Conservation (phyloP, 2,329 filamentous ascomycete species). For the Colletotrichum caudatum region DNA sequence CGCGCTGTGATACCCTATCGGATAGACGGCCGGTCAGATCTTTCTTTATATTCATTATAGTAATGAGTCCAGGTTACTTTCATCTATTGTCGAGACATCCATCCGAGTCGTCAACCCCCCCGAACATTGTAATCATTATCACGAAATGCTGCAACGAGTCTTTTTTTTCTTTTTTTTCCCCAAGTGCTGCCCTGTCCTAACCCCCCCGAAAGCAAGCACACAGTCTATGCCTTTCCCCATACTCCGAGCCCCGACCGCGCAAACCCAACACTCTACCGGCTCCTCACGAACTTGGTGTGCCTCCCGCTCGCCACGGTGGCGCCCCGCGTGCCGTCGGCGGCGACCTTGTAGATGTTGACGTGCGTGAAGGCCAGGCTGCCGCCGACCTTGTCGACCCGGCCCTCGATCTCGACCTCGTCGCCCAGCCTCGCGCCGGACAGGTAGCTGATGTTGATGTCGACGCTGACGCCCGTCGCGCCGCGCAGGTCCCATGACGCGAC, state of each 20-base stretch:
- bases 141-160: neutral
- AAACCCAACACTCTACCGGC: slow-evolving; percentile 9
- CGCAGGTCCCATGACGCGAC: slow-evolving; percentile 74
- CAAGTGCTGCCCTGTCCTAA: neutral
- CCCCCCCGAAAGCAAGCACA: no score
- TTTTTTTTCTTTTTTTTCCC: no score
- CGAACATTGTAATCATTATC: neutral
- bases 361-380: slow-evolving; percentile 70
- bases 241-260: no score
- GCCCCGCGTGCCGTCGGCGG: slow-evolving; percentile 34
- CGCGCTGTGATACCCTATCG: slow-evolving; percentile 14
- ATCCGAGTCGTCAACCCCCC: neutral
- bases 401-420: slow-evolving; percentile 76
- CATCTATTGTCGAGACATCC: no score
- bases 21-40: neutral
- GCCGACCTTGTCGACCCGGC: slow-evolving; percentile 74
- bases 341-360: slow-evolving; percentile 41
- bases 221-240: neutral
- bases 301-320: slow-evolving; percentile 37
- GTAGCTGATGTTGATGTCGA: slow-evolving; percentile 82
- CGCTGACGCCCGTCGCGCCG: slow-evolving; percentile 74
- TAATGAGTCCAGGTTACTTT: neutral
- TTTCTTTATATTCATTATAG: neutral
- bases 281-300: slow-evolving; percentile 43
- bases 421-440: slow-evolving; percentile 71